phyloP scores from a whole-genome alignment of 2,329 filamentous ascomycete genomes.

The Fusarium heterosporum region DNA sequence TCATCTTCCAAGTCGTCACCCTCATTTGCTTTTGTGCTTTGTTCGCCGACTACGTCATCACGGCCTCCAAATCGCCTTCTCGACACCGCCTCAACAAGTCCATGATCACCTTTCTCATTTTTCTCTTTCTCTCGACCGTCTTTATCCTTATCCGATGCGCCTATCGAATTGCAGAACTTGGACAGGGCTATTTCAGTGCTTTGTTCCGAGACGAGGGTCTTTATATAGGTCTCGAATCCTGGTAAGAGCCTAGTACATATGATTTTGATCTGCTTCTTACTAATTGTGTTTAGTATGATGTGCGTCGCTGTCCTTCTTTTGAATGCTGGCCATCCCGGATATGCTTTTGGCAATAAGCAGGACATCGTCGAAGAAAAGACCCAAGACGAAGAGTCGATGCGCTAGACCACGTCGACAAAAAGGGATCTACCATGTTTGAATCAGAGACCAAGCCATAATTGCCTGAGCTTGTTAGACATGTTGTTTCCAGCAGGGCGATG shows the following conservation, averaged over 20 bases:
- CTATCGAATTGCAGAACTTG: conserved; percentile 70
- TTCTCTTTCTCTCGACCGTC: conserved; percentile 63
- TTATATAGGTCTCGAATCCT: conserved; percentile 45
- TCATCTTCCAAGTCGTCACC: conserved; percentile 63
- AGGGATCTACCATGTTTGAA: background rate
- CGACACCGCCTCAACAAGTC: conserved; percentile 48
- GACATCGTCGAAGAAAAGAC: conserved; percentile 13
- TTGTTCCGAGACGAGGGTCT: conserved; percentile 43
- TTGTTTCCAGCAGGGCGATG: background rate
- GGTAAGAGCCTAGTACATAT: conserved; percentile 21
- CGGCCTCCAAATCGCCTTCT: conserved; percentile 44
- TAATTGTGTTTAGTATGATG: conserved; percentile 39
- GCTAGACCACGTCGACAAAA: background rate
- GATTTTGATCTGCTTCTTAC: background rate
- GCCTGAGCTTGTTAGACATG: background rate
- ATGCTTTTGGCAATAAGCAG: conserved; percentile 17
- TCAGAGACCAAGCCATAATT: background rate
- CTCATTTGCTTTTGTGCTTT: conserved; percentile 59
- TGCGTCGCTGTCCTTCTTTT: conserved; percentile 37
- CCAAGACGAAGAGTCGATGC: conserved; percentile 3
- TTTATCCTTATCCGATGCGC: conserved; percentile 68
- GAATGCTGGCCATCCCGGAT: conserved; percentile 42
- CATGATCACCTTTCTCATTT: conserved; percentile 62
- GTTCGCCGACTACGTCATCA: conserved; percentile 57
- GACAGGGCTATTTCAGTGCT: conserved; percentile 61